A percentile compares a stretch with the other conserved stretches of the same genome.
These are phyloP conservation scores for Neofusicoccum ribis DNA, from an alignment of 2,329 filamentous ascomycete genomes.

Conservation along the genomic window DNA sequence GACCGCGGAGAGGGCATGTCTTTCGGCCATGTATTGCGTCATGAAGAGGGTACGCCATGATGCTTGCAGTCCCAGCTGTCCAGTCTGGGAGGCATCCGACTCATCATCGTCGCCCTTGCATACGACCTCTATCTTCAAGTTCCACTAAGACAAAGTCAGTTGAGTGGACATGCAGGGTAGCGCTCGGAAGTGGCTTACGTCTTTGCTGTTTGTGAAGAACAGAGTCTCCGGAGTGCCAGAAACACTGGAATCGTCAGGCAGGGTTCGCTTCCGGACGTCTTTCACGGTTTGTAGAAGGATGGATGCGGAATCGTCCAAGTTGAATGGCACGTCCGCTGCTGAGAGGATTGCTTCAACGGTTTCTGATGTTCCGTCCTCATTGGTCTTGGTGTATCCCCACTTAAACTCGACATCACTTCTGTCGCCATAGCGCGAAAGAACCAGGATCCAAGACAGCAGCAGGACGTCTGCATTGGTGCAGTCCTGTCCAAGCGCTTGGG, in stretches of 20 bases:
- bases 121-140: background rate
- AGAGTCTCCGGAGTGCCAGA: background rate
- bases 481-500: background rate
- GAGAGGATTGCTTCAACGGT: background rate
- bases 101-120: constrained; percentile 24
- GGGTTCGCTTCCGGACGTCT: background rate
- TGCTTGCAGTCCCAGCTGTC: constrained; percentile 39
- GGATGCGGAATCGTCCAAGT: background rate
- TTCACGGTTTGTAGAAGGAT: background rate
- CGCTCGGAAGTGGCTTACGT: background rate
- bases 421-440: background rate
- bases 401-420: background rate
- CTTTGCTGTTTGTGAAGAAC: background rate
- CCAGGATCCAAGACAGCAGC: constrained; percentile 10
- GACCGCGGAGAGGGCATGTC: constrained; percentile 45
- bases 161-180: background rate
- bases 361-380: background rate
- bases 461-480: background rate
- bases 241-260: background rate
- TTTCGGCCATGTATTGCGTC: constrained; percentile 45
- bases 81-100: too few species aligned
- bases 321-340: background rate
- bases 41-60: constrained; percentile 45
- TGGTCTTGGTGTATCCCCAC: background rate
- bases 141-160: background rate